These are phyloP conservation scores for Fusarium robinianum DNA, from an alignment of 2,329 filamentous ascomycete genomes.

Conservation along the genomic window DNA sequence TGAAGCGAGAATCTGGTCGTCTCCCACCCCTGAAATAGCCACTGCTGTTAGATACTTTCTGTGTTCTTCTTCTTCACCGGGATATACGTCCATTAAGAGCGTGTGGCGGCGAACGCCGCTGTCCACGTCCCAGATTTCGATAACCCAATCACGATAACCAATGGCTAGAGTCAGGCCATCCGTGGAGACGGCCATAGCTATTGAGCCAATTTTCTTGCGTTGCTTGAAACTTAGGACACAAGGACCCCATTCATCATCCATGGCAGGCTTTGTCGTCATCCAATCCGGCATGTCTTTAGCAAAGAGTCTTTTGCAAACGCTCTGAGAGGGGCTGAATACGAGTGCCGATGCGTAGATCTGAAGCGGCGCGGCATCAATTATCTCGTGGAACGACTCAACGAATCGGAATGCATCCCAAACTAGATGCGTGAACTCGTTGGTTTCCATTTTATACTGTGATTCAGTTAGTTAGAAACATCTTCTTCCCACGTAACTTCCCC, in stretches of 20 bases:
- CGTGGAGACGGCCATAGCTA: not conserved
- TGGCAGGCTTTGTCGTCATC: not conserved
- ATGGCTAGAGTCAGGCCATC: not conserved
- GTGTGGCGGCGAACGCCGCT: not conserved
- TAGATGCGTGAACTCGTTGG: not conserved
- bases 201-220: not conserved
- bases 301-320: not conserved
- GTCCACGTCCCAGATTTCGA: not conserved
- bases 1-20: too few species aligned
- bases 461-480: not conserved
- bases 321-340: slow-evolving; percentile 5
- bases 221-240: not conserved
- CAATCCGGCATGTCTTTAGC: slow-evolving; percentile 1
- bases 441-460: not conserved
- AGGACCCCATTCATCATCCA: not conserved
- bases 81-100: not conserved
- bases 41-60: too few species aligned
- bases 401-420: slow-evolving; percentile 6
- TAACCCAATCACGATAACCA: fast-evolving
- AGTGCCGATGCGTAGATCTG: slow-evolving; percentile 17
- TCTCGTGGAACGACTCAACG: not conserved
- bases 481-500: not conserved
- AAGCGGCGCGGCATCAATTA: slow-evolving; percentile 1
- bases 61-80: too few species aligned
- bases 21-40: too few species aligned